phyloP scores from a whole-genome alignment of 108 stramenopile species.

The Skeletonema potamos region DNA sequence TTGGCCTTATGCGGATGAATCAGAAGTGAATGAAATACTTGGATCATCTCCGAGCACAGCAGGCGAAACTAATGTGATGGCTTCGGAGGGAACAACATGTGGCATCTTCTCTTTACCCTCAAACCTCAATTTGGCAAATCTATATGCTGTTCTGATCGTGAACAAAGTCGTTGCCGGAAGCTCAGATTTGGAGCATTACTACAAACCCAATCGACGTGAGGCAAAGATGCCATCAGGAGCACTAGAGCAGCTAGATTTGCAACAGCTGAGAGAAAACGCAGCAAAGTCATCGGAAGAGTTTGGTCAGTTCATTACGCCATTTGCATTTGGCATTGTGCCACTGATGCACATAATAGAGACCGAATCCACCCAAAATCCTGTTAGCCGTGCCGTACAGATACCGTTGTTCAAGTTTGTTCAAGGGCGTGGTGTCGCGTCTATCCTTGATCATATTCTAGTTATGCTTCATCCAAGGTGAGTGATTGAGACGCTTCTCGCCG shows the following conservation, averaged over 20 bases:
- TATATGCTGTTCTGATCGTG: conserved; percentile 80
- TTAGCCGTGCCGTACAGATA: conserved; percentile 82
- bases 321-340: conserved; percentile 88
- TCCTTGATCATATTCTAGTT: conserved; percentile 84
- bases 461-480: conserved; percentile 82
- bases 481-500: background rate
- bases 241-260: conserved; percentile 44
- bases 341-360: conserved; percentile 79
- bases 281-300: conserved; percentile 55
- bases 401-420: conserved; percentile 76
- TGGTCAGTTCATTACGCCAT: conserved; percentile 73
- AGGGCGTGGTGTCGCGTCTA: conserved; percentile 70
- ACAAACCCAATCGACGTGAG: conserved; percentile 39
- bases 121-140: conserved; percentile 69
- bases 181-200: conserved; percentile 58
- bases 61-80: background rate
- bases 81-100: conserved; percentile 67
- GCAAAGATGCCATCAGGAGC: conserved; percentile 23
- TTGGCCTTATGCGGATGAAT: conserved; percentile 58
- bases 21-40: conserved; percentile 6
- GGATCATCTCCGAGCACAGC: conserved; percentile 4
- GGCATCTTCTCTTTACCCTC: conserved; percentile 85
- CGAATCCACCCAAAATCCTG: conserved; percentile 64
- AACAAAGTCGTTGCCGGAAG: conserved; percentile 76
- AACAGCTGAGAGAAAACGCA: conserved; percentile 65